phyloP scores from a whole-genome alignment of 257 asterid species.

The Striga asiatica region DNA sequence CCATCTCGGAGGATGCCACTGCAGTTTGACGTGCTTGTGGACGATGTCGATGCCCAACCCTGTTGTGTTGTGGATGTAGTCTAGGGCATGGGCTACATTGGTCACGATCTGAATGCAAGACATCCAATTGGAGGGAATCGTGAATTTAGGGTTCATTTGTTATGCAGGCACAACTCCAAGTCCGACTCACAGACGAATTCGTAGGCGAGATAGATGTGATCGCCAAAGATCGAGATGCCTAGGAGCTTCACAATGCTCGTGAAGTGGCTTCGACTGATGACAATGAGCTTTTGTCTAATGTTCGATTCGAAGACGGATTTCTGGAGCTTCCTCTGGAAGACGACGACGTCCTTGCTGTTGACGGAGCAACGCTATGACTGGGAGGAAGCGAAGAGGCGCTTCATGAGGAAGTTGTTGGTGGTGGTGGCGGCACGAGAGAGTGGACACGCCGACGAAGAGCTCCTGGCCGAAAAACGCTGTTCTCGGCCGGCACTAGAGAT shows the following conservation, averaged over 20 bases:
- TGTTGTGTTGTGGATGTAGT: conserved; percentile 72
- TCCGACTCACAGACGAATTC: conserved; percentile 59
- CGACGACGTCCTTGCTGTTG: conserved; percentile 47
- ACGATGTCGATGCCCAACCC: conserved; percentile 59
- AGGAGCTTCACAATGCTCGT: conserved; percentile 63
- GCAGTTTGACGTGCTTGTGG: conserved; percentile 85
- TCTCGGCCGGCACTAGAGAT: too few relatives aligned
- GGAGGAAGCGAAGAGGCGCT: conserved; percentile 61
- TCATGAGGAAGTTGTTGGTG: conserved; percentile 79
- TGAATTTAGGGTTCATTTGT: conserved; percentile 52
- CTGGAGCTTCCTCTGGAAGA: conserved; percentile 65
- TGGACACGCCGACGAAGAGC: too few relatives aligned
- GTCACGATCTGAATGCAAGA: conserved; percentile 85
- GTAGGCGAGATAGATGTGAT: conserved; percentile 65
- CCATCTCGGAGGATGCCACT: conserved; percentile 70
- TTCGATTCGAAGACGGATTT: conserved; percentile 31
- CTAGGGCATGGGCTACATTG: conserved; percentile 76
- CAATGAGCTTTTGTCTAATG: conserved; percentile 36
- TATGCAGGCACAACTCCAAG: conserved; percentile 55
- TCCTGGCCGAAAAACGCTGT: too few relatives aligned
- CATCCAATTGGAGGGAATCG: conserved; percentile 78
- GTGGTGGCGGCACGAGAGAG: too few relatives aligned
- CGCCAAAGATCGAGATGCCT: conserved; percentile 65
- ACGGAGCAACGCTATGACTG: conserved; percentile 82
- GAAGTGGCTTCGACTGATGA: conserved; percentile 62